These are phyloP conservation scores for Talaromyces amestolkiae DNA, from an alignment of 2,329 filamentous ascomycete species.

Conservation along the genomic window DNA sequence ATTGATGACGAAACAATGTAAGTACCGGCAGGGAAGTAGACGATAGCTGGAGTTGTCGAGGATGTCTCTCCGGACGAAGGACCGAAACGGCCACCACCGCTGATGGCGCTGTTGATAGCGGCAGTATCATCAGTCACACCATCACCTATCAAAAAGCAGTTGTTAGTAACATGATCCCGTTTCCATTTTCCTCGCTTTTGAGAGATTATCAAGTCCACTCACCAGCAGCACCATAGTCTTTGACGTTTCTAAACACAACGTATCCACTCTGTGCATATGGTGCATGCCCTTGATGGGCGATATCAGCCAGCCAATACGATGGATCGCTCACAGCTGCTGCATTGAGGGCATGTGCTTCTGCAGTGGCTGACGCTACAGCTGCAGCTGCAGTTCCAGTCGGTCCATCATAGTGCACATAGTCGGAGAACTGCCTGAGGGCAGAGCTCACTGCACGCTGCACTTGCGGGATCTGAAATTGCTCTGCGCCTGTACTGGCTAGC, in stretches of 20 bases:
- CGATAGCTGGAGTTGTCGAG: conserved; percentile 54
- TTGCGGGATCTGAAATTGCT: conserved; percentile 22
- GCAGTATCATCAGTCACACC: conserved; percentile 56
- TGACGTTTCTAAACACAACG: conserved; percentile 21
- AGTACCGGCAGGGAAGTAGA: conserved; percentile 60
- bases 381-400: conserved; percentile 19
- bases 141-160: conserved; percentile 34
- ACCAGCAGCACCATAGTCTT: conserved; percentile 35
- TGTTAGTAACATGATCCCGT: neutral
- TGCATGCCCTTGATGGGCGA: conserved; percentile 28
- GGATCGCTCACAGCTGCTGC: conserved; percentile 22
- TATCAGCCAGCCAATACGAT: conserved; percentile 35
- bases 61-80: conserved; percentile 41
- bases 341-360: neutral
- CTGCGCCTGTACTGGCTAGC: conserved; percentile 21
- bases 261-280: conserved; percentile 16
- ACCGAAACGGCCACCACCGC: conserved; percentile 45
- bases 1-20: conserved; percentile 59
- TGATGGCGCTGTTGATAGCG: conserved; percentile 53
- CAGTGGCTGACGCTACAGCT: conserved; percentile 5
- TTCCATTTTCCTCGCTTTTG: too few species aligned
- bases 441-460: conserved; percentile 23
- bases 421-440: conserved; percentile 21
- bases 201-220: neutral
- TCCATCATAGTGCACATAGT: conserved; percentile 22